These are phyloP conservation scores for Penicillium paxilli DNA, from an alignment of 495 filamentous ascomycete species.

Conservation along the genomic window DNA sequence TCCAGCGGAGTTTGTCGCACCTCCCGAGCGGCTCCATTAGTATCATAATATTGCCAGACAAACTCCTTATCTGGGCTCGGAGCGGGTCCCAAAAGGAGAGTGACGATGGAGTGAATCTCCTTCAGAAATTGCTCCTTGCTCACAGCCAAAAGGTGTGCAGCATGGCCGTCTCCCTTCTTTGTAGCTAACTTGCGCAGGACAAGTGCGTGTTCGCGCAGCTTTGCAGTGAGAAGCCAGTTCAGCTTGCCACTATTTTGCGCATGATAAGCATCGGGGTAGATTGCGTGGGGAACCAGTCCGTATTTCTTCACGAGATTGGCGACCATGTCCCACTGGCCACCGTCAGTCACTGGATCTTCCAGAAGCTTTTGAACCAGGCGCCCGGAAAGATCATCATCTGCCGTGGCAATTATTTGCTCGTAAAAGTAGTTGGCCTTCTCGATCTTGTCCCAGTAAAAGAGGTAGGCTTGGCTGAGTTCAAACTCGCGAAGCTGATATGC, in stretches of 20 bases:
- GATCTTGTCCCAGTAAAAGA: constrained; percentile 95
- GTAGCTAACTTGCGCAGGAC: constrained; percentile 54
- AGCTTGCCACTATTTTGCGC: constrained; percentile 67
- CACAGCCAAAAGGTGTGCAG: constrained; percentile 32
- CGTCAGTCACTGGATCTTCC: constrained; percentile 68
- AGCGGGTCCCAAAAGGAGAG: constrained; percentile 74
- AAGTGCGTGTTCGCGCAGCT: constrained; percentile 81
- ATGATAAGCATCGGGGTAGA: constrained; percentile 80
- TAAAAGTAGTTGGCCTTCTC: constrained; percentile 91
- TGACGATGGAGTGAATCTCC: constrained; percentile 76
- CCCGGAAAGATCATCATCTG: constrained; percentile 62
- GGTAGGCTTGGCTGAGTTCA: constrained; percentile 81
- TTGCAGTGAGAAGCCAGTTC: constrained; percentile 76
- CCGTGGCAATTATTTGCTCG: constrained; percentile 75
- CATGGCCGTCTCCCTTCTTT: constrained; percentile 1
- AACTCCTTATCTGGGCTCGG: constrained; percentile 66
- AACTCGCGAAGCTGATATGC: constrained; percentile 74
- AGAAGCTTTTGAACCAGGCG: constrained; percentile 69
- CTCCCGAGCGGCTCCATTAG: constrained; percentile 57
- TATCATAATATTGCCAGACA: constrained; percentile 75
- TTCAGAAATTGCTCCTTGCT: constrained; percentile 71
- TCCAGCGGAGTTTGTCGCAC: constrained; percentile 61
- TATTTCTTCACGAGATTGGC: constrained; percentile 85
- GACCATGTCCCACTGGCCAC: constrained; percentile 93
- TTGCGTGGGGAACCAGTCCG: constrained; percentile 72